Conservation (phyloP, 768 basidiomycete genomes). For the Tulasnella sp. region DNA sequence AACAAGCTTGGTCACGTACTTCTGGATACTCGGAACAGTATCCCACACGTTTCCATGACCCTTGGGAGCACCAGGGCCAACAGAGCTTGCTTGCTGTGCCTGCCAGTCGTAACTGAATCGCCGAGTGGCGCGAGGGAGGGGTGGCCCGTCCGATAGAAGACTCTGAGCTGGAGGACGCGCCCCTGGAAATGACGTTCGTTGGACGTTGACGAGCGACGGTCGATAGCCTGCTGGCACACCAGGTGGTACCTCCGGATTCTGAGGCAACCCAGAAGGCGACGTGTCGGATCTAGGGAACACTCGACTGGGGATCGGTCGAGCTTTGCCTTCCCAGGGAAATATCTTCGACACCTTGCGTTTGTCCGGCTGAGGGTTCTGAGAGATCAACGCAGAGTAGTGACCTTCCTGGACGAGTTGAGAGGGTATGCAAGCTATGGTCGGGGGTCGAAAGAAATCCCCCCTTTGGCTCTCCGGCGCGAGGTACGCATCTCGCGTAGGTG, state of each 20-base stretch:
- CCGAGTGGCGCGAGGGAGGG: neutral
- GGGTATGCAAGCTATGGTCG: slow-evolving; percentile 51
- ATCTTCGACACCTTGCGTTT: slow-evolving; percentile 57
- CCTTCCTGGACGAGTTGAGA: slow-evolving; percentile 57
- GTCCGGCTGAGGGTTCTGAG: slow-evolving; percentile 45
- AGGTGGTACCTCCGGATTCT: slow-evolving; percentile 18
- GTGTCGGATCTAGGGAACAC: slow-evolving; percentile 47
- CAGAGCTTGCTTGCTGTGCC: neutral
- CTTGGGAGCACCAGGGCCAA: slow-evolving; percentile 30
- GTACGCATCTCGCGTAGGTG: neutral
- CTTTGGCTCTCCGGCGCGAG: too few relatives aligned
- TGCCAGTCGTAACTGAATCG: slow-evolving; percentile 5
- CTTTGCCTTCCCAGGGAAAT: slow-evolving; percentile 93
- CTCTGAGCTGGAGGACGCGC: neutral
- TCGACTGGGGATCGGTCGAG: slow-evolving; percentile 52
- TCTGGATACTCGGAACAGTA: slow-evolving; percentile 62
- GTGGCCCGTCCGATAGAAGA: neutral
- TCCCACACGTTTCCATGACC: slow-evolving; percentile 82
- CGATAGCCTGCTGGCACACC: slow-evolving; percentile 11
- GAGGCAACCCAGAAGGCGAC: slow-evolving; percentile 1
- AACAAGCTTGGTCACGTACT: slow-evolving; percentile 49
- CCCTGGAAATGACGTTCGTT: neutral
- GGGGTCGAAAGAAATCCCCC: slow-evolving; percentile 46
- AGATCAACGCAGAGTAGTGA: slow-evolving; percentile 52
- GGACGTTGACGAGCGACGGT: neutral